Base-by-base conservation (phyloP, 768 basidiomycete species). In the Boletus fagicola region DNA sequence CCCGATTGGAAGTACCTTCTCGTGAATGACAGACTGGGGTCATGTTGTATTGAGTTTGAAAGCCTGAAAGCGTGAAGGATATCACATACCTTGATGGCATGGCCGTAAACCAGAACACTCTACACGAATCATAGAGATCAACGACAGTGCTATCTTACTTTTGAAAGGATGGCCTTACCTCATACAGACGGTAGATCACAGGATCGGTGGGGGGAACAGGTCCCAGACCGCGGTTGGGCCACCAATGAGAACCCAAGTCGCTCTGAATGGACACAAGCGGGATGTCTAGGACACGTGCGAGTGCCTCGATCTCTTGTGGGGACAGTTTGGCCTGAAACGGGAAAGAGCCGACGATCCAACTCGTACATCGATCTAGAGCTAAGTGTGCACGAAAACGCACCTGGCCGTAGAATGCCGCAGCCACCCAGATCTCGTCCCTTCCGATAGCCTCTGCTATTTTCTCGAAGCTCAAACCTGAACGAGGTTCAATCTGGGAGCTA, bases 361-460 rank as follows among this genome's bases (percentile, higher is more conserved):
- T 42, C n/a, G 31, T 18, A 51, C 28, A 28, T 51, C 43, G 45
- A 58, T 53, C 31, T 26, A 18, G 49, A 33, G 31, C 1, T 22
- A 57, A 51, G 12, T 28, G 20, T 42, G 13, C 38, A 12, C 24
- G 40, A 51, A 28, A 44, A 63, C 74, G 22, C 57, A 87, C 88
- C 76, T 92, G 90, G 8, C 86, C 90, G 62, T 90, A 91, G 72
- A 93, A 89, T 48, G 85, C 84, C 7, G 90, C 83, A 4, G 90
- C 90, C 26, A 92, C 78, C 88, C 89, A 93, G 26, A 92, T 79
- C 65, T 93, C 91, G 67, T 90, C 87, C 68, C 80, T 85, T 24
- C 80, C 83, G 52, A 93, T 80, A 8, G 76, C 77, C 56, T 84
- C 75, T 12, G 80, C 89, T 61, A 93, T 82, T 39, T 81, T 75